Base-by-base conservation (phyloP, 768 basidiomycete genomes). In the Rhodotorula diobovata region DNA sequence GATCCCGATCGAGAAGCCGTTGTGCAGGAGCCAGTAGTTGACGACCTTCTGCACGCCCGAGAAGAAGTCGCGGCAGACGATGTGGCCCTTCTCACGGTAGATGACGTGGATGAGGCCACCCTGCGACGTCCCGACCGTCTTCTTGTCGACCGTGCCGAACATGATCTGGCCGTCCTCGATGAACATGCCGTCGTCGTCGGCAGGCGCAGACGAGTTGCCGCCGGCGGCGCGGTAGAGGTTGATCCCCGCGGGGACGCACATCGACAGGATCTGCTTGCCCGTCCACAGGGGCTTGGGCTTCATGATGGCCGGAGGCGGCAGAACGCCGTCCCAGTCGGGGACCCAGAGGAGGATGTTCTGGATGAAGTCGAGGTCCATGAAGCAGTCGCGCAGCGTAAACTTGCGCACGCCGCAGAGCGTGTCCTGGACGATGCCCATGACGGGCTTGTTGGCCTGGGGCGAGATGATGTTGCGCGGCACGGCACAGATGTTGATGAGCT, bases 311-410 rank as follows among this genome's bases (percentile, higher is more conserved):
- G 96, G 96, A 25, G 88, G 90, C 0, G 96, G 96, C 1, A 98
- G 86, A 25, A 84, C 81, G 28, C 96, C 96, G 79, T 98, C 94
- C 96, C 96, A 99, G 25, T 92, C 91, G 0, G 94, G 93, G 2
- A 97, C 87, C 96, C 96, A 99, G 4, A 98, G 87, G 25, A 99
- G 85, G 80, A 98, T 95, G 77, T 99, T 97, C 79, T 99, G 95
- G 20, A 98, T 93, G 53, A 89, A 87, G 66, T 87, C 88, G 93
- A 93, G 96, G 75, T 98, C 96, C 79, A 96, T 82, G 83, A 98
- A 97, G 28, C 88, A 87, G 79, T 98, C 96, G 35, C 94, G 91
- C 12, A 98, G 83, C 0, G 96, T 98, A 79, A 98, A 93, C 81
- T 98, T 98, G 67, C 96, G 89, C 64, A 98, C 88, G 78, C 96